Percentiles rank a stretch among this genome's conserved stretches.
Conservation (phyloP, 805 yeast genomes). For the Wickerhamiella qilinensis region DNA sequence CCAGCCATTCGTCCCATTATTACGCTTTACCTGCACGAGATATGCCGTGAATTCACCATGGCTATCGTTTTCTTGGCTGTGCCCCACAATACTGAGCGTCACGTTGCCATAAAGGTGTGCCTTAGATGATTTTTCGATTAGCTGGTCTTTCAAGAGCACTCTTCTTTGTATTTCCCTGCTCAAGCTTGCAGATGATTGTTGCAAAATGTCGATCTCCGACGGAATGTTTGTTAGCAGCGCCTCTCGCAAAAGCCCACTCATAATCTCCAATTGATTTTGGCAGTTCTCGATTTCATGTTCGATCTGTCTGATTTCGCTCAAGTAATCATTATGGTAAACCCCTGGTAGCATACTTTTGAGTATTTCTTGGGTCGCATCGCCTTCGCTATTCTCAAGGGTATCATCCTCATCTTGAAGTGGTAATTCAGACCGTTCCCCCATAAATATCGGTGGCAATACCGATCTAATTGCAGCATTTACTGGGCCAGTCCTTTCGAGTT, state of each 20-base stretch:
- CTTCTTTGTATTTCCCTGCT: conserved; percentile 57
- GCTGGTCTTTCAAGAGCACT: conserved; percentile 64
- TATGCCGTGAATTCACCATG: conserved; percentile 48
- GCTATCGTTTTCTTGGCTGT: conserved; percentile 35
- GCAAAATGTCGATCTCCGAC: conserved; percentile 49
- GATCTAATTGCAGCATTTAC: conserved; percentile 44
- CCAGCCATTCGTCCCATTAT: conserved; percentile 42
- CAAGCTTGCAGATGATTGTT: conserved; percentile 49
- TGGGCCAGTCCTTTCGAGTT: conserved; percentile 47
- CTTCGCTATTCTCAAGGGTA: conserved; percentile 4
- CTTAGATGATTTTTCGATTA: conserved; percentile 66
- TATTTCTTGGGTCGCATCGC: neutral
- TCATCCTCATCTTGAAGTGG: conserved; percentile 11
- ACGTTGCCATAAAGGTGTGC: conserved; percentile 47
- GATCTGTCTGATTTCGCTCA: conserved; percentile 50
- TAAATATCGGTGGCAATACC: conserved; percentile 11
- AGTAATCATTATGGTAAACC: conserved; percentile 49
- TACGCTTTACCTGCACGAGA: conserved; percentile 58
- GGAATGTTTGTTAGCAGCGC: conserved; percentile 74
- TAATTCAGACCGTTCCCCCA: conserved; percentile 11
- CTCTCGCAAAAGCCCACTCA: conserved; percentile 54
- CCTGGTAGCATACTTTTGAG: conserved; percentile 35
- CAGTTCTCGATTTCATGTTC: conserved; percentile 40
- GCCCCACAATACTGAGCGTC: conserved; percentile 25
- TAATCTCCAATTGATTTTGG: conserved; percentile 43